Evolutionary conservation across 2,329 filamentous ascomycete genomes (phyloP).

Genomic region (Furcasterigmium furcatum): DNA sequence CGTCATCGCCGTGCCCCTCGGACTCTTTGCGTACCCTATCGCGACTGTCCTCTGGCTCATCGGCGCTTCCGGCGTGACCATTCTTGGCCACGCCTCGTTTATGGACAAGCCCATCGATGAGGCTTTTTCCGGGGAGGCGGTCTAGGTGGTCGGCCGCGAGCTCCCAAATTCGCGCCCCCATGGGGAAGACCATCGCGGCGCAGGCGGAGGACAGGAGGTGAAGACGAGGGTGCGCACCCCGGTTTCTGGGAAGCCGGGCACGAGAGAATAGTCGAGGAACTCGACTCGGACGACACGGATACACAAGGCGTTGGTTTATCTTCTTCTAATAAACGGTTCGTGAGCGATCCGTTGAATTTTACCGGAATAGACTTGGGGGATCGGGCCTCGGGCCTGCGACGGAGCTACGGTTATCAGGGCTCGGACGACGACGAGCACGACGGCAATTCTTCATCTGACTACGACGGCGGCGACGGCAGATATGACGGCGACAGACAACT

Average conservation of each 20-base stretch:
- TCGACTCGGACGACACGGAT: conserved; percentile 58
- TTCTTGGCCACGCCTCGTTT: conserved; percentile 90
- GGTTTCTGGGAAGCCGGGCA: conserved; percentile 41
- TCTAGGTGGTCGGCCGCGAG: conserved; percentile 99
- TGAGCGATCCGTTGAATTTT: conserved; percentile 59
- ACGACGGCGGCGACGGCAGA: conserved; percentile 43
- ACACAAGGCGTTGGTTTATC: conserved; percentile 50
- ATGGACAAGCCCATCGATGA: conserved; percentile 99
- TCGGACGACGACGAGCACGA: conserved; percentile 36
- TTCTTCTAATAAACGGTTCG: conserved; percentile 45
- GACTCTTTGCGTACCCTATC: conserved; percentile 81
- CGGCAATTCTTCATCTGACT: conserved; percentile 22
- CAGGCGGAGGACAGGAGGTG: conserved; percentile 62
- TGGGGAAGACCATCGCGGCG: conserved; percentile 99
- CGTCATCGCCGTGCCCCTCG: conserved; percentile 78
- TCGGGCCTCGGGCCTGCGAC: conserved; percentile 31
- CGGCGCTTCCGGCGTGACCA: conserved; percentile 89
- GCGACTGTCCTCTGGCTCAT: conserved; percentile 90
- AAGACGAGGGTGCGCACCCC: conserved; percentile 35
- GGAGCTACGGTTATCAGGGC: conserved; percentile 29
- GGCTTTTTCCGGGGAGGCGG: conserved; percentile 99
- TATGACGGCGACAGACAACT: conserved; percentile 49
- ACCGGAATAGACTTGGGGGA: conserved; percentile 56
- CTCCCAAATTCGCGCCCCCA: conserved; percentile 90
- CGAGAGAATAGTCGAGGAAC: conserved; percentile 60